Evolutionary conservation across 108 stramenopile genomes (phyloP), one percentile per base, ranked within the genome.

Genomic region (Cylindrotheca fusiformis): DNA sequence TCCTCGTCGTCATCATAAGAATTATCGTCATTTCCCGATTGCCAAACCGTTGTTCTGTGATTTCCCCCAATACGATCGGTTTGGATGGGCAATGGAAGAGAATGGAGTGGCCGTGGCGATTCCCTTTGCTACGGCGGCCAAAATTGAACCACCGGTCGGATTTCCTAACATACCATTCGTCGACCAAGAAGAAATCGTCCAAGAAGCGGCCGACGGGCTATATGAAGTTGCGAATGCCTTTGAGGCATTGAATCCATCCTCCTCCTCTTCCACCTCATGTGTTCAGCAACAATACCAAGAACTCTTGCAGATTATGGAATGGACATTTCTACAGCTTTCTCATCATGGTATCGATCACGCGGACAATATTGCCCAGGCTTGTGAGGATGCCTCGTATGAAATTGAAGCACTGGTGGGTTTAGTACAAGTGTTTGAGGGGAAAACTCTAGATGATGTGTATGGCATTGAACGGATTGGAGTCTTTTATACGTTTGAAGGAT

Each of bases 321-420:
- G 14, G 55, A 14, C 31, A 56, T 27, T 32, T 56, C 1, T 29
- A 31, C 31, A 3, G 1, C 1, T 2, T 2, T 5, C 27, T 56
- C 2, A 2, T 17, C 1, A 32, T 4, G 29, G 55, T 32, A 1
- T 12, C 29, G 1, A 17, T n/a, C 25, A 56, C n/a, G n/a, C n/a
- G n/a, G n/a, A n/a, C n/a, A n/a, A n/a, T n/a, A n/a, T n/a, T n/a
- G n/a, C n/a, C n/a, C n/a, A n/a, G n/a, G n/a, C n/a, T 12, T 56
- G 55, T 27, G 55, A 56, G 30, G 27, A 56, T n/a, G 3, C 55
- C 2, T 32, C 55, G 17, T 56, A 31, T 56, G 55, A 56, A 12
- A 19, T 56, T 17, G 55, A 56, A 32, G 2, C 29, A 8, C 30
- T 56, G 20, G 55, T 56, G 26, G 55, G 55, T 1, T 19, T 27